These are phyloP conservation scores for Castanopsis chinensis DNA, from an alignment of 306 rosid species.

Conservation along the genomic window DNA sequence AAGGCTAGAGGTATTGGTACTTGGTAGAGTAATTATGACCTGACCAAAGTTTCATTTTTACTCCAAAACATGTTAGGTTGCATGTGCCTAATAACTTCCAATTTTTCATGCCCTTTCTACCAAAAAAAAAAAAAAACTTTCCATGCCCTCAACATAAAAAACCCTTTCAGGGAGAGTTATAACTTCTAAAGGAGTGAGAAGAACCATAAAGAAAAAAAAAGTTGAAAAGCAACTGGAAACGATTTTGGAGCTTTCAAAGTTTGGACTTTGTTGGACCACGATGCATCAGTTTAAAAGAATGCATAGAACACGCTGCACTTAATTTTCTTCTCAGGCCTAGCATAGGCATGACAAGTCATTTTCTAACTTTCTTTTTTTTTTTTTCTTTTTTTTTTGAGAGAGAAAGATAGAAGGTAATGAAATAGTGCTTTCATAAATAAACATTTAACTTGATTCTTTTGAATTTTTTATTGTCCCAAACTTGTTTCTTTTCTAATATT, in stretches of 20 bases:
- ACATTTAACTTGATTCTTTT: too few species aligned
- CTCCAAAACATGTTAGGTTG: background rate
- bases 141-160: background rate
- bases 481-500: too few species aligned
- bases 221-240: background rate
- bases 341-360: slow-evolving; percentile 24
- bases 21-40: background rate
- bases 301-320: background rate
- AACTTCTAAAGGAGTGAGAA: background rate
- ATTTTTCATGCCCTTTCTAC: background rate
- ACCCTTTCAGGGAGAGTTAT: background rate
- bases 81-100: too few species aligned
- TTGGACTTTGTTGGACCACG: background rate
- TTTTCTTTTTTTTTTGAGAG: too few species aligned
- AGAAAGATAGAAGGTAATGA: slow-evolving; percentile 6
- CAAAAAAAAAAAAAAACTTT: background rate
- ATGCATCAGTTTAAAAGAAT: background rate
- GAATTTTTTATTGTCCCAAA: too few species aligned
- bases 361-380: slow-evolving; percentile 2
- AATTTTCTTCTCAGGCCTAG: slow-evolving; percentile 9
- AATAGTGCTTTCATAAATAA: too few species aligned
- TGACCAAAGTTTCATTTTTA: background rate
- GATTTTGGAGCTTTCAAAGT: background rate
- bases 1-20: background rate
- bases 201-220: background rate